phyloP scores from a whole-genome alignment of 495 filamentous ascomycete species.

The Trichoderma asperelloides region DNA sequence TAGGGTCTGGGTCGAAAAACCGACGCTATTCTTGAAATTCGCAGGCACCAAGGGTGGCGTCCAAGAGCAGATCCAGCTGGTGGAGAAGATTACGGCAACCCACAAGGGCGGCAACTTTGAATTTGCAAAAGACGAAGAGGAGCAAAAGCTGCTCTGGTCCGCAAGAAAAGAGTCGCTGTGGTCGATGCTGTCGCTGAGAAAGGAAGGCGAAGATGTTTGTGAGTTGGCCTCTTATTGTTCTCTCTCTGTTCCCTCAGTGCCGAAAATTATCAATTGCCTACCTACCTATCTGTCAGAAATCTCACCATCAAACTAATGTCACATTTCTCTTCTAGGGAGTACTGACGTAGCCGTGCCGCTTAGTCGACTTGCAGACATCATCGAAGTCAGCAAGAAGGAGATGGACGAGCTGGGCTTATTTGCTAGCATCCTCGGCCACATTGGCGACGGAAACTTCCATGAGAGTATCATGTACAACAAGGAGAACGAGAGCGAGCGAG shows the following conservation, averaged over 20 bases:
- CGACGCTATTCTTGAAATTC: conserved; percentile 82
- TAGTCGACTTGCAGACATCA: conserved; percentile 77
- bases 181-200: conserved; percentile 62
- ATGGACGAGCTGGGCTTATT: conserved; percentile 78
- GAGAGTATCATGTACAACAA: conserved; percentile 79
- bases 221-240: conserved; percentile 16
- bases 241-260: background rate
- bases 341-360: conserved; percentile 90
- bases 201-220: conserved; percentile 52
- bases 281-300: background rate
- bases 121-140: conserved; percentile 58
- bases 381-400: conserved; percentile 83
- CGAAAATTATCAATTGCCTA: background rate
- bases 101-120: conserved; percentile 62
- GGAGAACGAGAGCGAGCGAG: conserved; percentile 53
- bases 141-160: conserved; percentile 65
- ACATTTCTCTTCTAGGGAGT: conserved; percentile 33
- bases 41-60: conserved; percentile 62
- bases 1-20: conserved; percentile 62
- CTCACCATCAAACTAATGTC: background rate
- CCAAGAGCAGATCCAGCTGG: conserved; percentile 55
- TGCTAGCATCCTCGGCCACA: conserved; percentile 65
- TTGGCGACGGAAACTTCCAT: conserved; percentile 64
- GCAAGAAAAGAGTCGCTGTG: conserved; percentile 69
- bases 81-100: conserved; percentile 53